A percentile compares a stretch with the other conserved stretches of the same genome.
Evolutionary conservation across 345 rosid genomes (phyloP).

Genomic region (Brassica juncea): DNA sequence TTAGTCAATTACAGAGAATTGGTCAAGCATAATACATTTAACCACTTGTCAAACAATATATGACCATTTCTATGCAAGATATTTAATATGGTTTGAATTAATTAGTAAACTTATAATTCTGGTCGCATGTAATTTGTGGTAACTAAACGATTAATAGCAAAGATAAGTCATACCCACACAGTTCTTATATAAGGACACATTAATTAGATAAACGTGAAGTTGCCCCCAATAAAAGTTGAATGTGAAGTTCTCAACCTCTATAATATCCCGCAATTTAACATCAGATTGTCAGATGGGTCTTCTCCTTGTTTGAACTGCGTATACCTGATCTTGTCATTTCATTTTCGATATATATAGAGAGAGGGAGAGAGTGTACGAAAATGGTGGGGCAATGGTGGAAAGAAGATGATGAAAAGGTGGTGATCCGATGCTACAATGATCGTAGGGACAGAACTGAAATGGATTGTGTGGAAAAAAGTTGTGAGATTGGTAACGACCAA

Average conservation of each 20-base stretch:
- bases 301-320: not conserved
- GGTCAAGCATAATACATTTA: not conserved
- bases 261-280: not conserved
- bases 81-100: not conserved
- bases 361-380: constrained; percentile 1
- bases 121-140: not conserved
- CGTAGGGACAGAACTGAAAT: constrained; percentile 53
- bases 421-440: constrained; percentile 61
- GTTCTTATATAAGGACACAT: constrained; percentile 4
- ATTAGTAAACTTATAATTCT: not conserved
- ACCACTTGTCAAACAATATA: not conserved
- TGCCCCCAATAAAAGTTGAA: constrained; percentile 1
- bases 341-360: not conserved
- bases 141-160: not conserved
- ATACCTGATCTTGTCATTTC: not conserved
- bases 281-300: not conserved
- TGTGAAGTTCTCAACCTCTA: constrained; percentile 10
- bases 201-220: constrained; percentile 9
- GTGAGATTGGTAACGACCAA: constrained; percentile 70
- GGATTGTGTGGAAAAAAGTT: constrained; percentile 60
- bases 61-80: not conserved
- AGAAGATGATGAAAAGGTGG: constrained; percentile 35
- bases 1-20: not conserved
- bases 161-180: not conserved
- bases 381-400: constrained; percentile 32